Evolutionary conservation across 768 basidiomycete genomes (phyloP), one percentile per base, ranked within the genome.

Genomic region (Dioszegia hungarica): DNA sequence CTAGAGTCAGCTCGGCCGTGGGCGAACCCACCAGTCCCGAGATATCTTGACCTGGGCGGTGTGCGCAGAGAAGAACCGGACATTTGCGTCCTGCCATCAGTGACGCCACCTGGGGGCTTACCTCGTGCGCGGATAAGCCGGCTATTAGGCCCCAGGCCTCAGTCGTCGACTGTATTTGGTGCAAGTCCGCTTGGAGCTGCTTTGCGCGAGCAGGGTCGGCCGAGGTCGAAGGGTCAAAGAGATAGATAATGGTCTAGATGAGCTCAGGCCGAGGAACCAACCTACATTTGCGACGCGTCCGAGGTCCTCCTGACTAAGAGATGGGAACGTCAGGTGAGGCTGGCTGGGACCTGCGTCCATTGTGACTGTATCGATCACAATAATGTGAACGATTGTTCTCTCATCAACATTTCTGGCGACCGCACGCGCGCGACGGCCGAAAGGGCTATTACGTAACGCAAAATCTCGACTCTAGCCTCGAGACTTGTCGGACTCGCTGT

Each of bases 11-110:
- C 27, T 39, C n/a, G 17, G 22, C 24, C 24, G 4, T 28, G 22
- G 14, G 3, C 5, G 45, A 29, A 57, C 78, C 33, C 38, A 92
- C 91, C 91, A 94, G 74, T 94, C 92, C 61, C 92, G 80, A 14
- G 87, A 85, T 61, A 94, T 90, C 82, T 97, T 97, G 60, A 93
- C 88, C 70, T 93, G 90, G 2, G 87, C 84, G 0, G 90, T 95
- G 66, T 95, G 92, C 4, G 92, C 91, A 2, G 91, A 90, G 68
- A 90, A 94, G 81, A 94, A 97, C 73, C 92, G 88, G 10, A 94
- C 89, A 67, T 90, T 90, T 50, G 81, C 81, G 74, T 93, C 87
- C 77, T 78, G 41, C 31, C 20, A 55, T 47, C 14, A 54, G 54
- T 34, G 14, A 14, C 22, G 22, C 19, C 38, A n/a, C 11, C 2